phyloP scores from a whole-genome alignment of 257 asterid genomes.

The Gynochthodes officinalis region DNA sequence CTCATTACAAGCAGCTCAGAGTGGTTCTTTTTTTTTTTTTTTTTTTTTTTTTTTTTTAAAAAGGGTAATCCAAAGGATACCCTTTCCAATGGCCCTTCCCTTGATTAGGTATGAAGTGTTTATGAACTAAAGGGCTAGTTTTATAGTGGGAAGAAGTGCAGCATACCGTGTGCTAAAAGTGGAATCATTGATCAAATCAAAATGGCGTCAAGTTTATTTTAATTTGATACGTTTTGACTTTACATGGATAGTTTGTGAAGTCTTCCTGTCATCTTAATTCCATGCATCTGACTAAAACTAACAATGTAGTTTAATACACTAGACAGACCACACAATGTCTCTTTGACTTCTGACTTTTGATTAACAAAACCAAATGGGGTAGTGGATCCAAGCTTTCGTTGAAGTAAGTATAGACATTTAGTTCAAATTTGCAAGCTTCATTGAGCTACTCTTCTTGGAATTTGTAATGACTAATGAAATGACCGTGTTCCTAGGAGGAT shows the following conservation, averaged over 20 bases:
- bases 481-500: too few species aligned
- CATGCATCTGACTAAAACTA: neutral
- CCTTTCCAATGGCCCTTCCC: too few species aligned
- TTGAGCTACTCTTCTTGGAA: too few species aligned
- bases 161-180: neutral
- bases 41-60: too few species aligned
- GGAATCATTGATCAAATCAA: neutral
- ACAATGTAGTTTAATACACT: neutral
- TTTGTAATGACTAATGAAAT: too few species aligned
- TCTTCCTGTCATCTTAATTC: neutral
- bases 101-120: neutral
- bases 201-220: neutral
- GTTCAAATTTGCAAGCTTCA: too few species aligned
- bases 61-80: too few species aligned
- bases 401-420: too few species aligned
- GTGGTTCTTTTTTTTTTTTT: too few species aligned
- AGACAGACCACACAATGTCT: neutral
- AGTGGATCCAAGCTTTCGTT: too few species aligned
- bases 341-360: neutral
- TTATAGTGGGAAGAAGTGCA: neutral
- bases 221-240: neutral
- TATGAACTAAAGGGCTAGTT: neutral
- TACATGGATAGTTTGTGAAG: neutral
- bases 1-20: slow-evolving; percentile 29
- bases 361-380: neutral